Conservation (phyloP, 306 rosid species). For the Albizia julibrissin region DNA sequence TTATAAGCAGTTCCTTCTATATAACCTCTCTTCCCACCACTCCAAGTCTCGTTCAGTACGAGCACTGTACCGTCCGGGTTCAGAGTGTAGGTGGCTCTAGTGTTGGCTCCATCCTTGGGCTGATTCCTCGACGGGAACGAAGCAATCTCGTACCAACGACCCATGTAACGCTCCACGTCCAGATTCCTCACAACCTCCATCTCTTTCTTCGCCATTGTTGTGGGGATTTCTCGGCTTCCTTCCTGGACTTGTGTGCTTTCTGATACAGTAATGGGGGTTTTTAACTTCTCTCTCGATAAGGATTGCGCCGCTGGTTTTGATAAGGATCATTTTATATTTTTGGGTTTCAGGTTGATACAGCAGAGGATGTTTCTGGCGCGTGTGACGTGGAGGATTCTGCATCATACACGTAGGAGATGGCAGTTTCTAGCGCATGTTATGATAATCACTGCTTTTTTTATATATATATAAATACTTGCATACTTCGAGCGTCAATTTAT, state of each 20-base stretch:
- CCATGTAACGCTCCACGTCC: slow-evolving; percentile 76
- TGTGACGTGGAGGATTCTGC: slow-evolving; percentile 24
- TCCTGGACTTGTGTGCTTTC: not conserved
- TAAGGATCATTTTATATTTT: not conserved
- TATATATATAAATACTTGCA: too few species aligned
- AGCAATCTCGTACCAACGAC: slow-evolving; percentile 95
- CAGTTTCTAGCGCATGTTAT: slow-evolving; percentile 15
- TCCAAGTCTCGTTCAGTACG: slow-evolving; percentile 92
- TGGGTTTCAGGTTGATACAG: not conserved
- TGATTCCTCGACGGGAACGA: slow-evolving; percentile 77
- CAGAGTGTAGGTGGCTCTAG: slow-evolving; percentile 86
- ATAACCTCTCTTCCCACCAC: slow-evolving; percentile 50
- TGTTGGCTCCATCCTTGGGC: slow-evolving; percentile 65
- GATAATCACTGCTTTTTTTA: too few species aligned
- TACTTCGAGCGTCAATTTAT: too few species aligned
- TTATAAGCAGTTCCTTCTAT: slow-evolving; percentile 80
- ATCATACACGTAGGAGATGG: slow-evolving; percentile 12
- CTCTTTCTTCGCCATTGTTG: slow-evolving; percentile 55
- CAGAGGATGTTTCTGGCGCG: not conserved
- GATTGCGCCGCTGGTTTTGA: not conserved
- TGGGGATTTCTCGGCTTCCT: not conserved
- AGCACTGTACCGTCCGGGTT: slow-evolving; percentile 63
- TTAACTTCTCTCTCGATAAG: too few species aligned
- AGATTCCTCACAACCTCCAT: slow-evolving; percentile 68
- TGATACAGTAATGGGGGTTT: not conserved